These are phyloP conservation scores for Arachnomyces sp. DNA, from an alignment of 2,329 filamentous ascomycete species.

Conservation along the genomic window DNA sequence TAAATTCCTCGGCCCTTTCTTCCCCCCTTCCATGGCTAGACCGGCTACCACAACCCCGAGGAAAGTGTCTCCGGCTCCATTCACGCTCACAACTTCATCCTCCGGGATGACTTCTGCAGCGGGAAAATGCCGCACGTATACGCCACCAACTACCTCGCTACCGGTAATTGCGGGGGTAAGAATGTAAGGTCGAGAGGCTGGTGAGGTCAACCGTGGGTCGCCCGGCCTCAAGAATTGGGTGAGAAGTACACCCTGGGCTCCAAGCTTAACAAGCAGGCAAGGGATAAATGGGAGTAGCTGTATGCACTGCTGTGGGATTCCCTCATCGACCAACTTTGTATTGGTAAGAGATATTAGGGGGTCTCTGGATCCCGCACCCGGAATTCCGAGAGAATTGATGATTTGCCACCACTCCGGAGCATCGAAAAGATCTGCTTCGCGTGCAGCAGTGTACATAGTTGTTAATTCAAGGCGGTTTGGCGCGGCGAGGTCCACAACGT, in stretches of 20 bases:
- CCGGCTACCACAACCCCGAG: slow-evolving; percentile 77
- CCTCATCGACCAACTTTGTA: slow-evolving; percentile 62
- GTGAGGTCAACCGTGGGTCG: slow-evolving; percentile 59
- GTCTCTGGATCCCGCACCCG: slow-evolving; percentile 60
- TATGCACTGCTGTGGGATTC: slow-evolving; percentile 74
- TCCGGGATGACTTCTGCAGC: slow-evolving; percentile 54
- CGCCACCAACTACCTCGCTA: slow-evolving; percentile 60
- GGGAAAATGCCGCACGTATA: slow-evolving; percentile 75
- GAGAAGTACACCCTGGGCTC: slow-evolving; percentile 65
- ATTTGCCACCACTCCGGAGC: slow-evolving; percentile 66
- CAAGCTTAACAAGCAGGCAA: slow-evolving; percentile 76
- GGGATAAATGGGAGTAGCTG: slow-evolving; percentile 85
- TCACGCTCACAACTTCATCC: slow-evolving; percentile 74
- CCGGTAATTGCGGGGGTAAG: slow-evolving; percentile 54
- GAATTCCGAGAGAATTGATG: slow-evolving; percentile 71
- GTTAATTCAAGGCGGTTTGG: slow-evolving; percentile 78
- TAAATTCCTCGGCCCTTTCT: slow-evolving; percentile 33
- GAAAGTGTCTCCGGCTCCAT: slow-evolving; percentile 91
- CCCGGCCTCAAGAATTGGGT: slow-evolving; percentile 61
- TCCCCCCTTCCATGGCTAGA: slow-evolving; percentile 46
- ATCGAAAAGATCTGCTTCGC: slow-evolving; percentile 60
- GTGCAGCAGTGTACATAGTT: slow-evolving; percentile 68
- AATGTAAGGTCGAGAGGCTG: slow-evolving; percentile 61
- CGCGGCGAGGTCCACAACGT: slow-evolving; percentile 65
- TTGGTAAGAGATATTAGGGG: slow-evolving; percentile 64